Evolutionary conservation across 495 filamentous ascomycete species (phyloP), one percentile per base, ranked within the genome.

Genomic region (Aspergillus sclerotioniger): DNA sequence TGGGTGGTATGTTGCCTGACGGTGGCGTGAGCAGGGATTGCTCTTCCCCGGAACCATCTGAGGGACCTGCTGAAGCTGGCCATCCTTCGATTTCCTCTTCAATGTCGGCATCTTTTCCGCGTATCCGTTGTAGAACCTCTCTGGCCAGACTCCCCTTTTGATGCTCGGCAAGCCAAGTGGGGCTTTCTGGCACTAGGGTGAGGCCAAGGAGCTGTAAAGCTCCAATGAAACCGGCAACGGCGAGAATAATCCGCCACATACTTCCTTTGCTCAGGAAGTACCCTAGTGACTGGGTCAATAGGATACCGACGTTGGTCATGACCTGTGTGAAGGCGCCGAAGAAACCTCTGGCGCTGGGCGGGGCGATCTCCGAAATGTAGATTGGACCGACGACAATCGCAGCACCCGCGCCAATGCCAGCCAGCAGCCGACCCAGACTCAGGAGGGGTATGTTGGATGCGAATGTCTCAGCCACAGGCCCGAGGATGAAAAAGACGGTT

Each of bases 311-410:
- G 63, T 97, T 97, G 68, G 92, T 91, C 76, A 90, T 92, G 60
- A 98, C 80, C 65, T 98, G 94, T 3, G 94, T 98, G 63, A 95
- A 86, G 15, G 88, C 86, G 8, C 95, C 94, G 66, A 96, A 96
- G 56, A 92, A 84, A 2, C 95, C 95, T 43, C 87, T 87, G 50
- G 88, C 81, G 4, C 74, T 73, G 0, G 88, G 89, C 15, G 93
- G 94, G 0, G 92, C 88, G 16, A 96, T 80, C 70, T 98, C 95
- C 16, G 90, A 91, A 57, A 98, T 89, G 72, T 93, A 98, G 31
- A 98, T 84, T n/a, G 94, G 94, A 0, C 94, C 90, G n/a, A 96
- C 88, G 20, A 98, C 94, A 8, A 92, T 89, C 8, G 90, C 82
- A 6, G 91, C 88, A 7, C 95, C 94, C 8, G 92, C 89, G 6